Evolutionary conservation across 495 filamentous ascomycete species (phyloP), one percentile per base, ranked within the genome.

Genomic region (Sporormia fimetaria): DNA sequence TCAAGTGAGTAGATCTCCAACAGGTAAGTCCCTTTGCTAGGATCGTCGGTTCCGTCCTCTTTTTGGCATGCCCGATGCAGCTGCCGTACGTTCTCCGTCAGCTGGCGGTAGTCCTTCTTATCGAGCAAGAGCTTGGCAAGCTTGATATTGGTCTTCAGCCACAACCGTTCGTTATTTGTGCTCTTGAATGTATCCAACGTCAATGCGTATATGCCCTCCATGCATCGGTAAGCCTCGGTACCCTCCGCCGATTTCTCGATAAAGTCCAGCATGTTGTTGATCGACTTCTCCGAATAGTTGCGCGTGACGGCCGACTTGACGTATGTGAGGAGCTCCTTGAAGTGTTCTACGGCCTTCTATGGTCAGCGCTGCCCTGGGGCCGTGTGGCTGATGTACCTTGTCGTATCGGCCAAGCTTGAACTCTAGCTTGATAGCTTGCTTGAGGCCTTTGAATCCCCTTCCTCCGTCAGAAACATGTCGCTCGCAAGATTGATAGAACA

Each of bases 61-160:
- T 70, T 77, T 57, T 88, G 84, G 56, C 92, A 98, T 9, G 86
- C 81, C 47, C 77, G 76, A 63, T 98, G 88, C 40, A 98, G 67
- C 53, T 94, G 82, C 14, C 81, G 74, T 7, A 95, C 71, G 54
- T 94, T 95, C 55, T 76, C 86, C 11, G 75, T 76, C 21, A 96
- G 69, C 33, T 79, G 73, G 6, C 66, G 59, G 57, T 94, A 98
- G 58, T 95, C 80, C 55, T 88, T 92, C 43, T 84, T 76, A 47
- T 93, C 87, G 9, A 98, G 70, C 67, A 85, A 87, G 10, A 98
- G 68, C 42, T 81, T 80, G 21, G 90, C 86, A 4, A 98, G 73
- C 65, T 98, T 98, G 54, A 94, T 93, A 57, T 94, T 96, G 0
- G 92, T 96, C 69, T 96, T 96, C 27, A 98, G 69, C 90, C 90